A percentile compares a stretch with the other conserved stretches of the same genome.
Conservation (phyloP, 208 protist species). For the Porcisia deanei region DNA sequence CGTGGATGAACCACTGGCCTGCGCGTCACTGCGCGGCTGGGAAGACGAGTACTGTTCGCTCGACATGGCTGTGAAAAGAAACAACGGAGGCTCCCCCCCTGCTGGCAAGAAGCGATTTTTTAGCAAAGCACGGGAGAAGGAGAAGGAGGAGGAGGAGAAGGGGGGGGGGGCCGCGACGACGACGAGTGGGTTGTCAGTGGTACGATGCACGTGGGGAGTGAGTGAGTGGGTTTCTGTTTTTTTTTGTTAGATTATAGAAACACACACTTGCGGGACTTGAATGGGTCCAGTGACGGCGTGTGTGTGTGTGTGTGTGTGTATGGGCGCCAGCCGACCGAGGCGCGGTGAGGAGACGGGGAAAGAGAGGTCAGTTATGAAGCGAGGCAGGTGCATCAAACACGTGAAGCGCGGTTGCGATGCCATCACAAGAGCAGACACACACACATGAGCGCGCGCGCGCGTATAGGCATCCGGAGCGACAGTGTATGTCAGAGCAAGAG, state of each 20-base stretch:
- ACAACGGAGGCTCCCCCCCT: background rate
- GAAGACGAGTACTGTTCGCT: background rate
- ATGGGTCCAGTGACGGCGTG: background rate
- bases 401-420: background rate
- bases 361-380: background rate
- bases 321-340: background rate
- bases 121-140: background rate
- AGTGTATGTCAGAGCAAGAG: background rate
- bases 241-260: no score
- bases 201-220: background rate
- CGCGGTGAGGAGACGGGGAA: background rate
- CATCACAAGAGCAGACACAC: background rate
- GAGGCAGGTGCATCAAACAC: background rate
- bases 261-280: background rate
- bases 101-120: background rate
- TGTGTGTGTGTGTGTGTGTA: background rate
- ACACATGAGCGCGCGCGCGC: background rate
- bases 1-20: background rate
- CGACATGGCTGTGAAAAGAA: background rate
- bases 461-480: background rate
- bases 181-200: background rate
- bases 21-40: background rate
- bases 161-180: no score
- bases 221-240: background rate
- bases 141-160: background rate